Percentiles rank a stretch among this genome's conserved stretches.
Conservation (phyloP, 331 rosid genomes). For the Spiraea crenata region DNA sequence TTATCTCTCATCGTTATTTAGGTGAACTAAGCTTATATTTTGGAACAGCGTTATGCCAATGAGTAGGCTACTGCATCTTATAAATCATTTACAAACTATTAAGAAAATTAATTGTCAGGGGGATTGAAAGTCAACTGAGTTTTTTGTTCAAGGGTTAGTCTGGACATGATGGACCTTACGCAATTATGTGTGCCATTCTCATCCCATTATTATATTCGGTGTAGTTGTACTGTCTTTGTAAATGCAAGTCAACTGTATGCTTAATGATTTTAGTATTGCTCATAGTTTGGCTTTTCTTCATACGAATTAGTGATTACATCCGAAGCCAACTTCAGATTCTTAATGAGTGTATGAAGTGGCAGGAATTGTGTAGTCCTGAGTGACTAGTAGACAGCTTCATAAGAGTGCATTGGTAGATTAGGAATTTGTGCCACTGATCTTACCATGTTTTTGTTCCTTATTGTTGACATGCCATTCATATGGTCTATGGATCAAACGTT, state of each 20-base stretch:
- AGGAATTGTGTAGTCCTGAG: background rate
- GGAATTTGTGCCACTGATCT: slow-evolving; percentile 16
- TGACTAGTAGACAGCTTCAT: slow-evolving; percentile 24
- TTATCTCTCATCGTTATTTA: slow-evolving; percentile 25
- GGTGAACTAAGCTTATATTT: slow-evolving; percentile 17
- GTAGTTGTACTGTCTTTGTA: slow-evolving; percentile 42
- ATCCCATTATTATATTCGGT: slow-evolving; percentile 16
- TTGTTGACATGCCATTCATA: slow-evolving; percentile 17
- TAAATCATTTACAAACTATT: slow-evolving; percentile 20
- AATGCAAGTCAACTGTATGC: slow-evolving; percentile 36
- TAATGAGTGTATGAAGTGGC: slow-evolving; percentile 4
- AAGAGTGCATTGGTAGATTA: slow-evolving; percentile 19
- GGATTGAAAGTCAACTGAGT: slow-evolving; percentile 39
- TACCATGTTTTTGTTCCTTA: slow-evolving; percentile 15
- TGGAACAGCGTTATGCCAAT: slow-evolving; percentile 10
- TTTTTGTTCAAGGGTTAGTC: slow-evolving; percentile 25
- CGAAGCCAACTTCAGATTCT: background rate
- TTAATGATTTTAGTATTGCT: background rate
- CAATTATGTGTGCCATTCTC: slow-evolving; percentile 12
- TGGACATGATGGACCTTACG: slow-evolving; percentile 28
- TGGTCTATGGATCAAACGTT: background rate
- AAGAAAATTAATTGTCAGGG: slow-evolving; percentile 29
- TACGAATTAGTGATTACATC: background rate
- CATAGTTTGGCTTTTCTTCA: slow-evolving; percentile 16
- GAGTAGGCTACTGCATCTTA: slow-evolving; percentile 24